Conservation (phyloP, 1,139 yeast genomes). For the Blastobotrys aristatus region DNA sequence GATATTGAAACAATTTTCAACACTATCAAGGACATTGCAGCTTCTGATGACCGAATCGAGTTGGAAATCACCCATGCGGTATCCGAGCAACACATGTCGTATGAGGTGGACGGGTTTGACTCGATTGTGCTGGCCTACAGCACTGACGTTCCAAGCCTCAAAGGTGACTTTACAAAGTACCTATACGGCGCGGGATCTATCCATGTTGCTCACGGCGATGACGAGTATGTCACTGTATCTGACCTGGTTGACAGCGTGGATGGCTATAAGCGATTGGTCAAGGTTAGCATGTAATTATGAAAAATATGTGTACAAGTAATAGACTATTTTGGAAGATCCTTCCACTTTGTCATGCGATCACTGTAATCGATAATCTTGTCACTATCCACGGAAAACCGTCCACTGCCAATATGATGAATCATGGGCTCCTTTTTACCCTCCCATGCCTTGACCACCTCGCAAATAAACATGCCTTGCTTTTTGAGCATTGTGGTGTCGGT, state of each 20-base stretch:
- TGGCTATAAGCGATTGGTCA: constrained; percentile 52
- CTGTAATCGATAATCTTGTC: background rate
- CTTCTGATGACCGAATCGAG: constrained; percentile 26
- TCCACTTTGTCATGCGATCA: background rate
- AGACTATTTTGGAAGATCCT: background rate
- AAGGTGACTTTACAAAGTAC: constrained; percentile 41
- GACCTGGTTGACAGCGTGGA: constrained; percentile 51
- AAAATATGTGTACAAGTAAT: background rate
- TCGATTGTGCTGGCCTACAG: constrained; percentile 51
- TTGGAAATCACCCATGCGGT: constrained; percentile 27
- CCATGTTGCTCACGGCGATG: constrained; percentile 58
- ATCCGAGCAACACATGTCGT: constrained; percentile 49
- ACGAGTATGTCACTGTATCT: constrained; percentile 48
- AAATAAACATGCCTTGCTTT: constrained; percentile 1
- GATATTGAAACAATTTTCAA: constrained; percentile 39
- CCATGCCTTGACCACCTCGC: constrained; percentile 1
- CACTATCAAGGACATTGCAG: constrained; percentile 38
- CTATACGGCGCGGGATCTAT: constrained; percentile 70
- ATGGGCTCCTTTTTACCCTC: background rate
- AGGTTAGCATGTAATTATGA: constrained; percentile 12
- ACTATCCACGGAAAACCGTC: constrained; percentile 1
- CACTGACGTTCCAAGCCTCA: constrained; percentile 59
- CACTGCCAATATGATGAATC: constrained; percentile 7
- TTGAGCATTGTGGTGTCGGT: constrained; percentile 6
- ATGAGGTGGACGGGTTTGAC: constrained; percentile 61